These are phyloP conservation scores for Rhinocladiella mackenziei DNA, from an alignment of 2,329 filamentous ascomycete species.

Conservation along the genomic window DNA sequence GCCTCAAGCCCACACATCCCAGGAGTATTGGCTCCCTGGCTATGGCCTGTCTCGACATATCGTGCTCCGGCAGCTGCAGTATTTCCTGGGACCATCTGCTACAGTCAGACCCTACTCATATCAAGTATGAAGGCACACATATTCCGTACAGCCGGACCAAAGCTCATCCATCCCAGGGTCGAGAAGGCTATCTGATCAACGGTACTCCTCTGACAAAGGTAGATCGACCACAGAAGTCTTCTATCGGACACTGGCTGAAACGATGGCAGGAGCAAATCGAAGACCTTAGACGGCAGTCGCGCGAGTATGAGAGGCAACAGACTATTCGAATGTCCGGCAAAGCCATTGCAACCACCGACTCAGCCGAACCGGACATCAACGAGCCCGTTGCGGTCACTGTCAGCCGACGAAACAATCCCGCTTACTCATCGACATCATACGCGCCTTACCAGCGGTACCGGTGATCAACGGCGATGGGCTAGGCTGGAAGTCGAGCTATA, in stretches of 20 bases:
- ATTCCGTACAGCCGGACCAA: background rate
- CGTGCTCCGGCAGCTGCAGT: slow-evolving; percentile 47
- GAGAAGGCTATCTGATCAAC: slow-evolving; percentile 48
- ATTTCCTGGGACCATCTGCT: slow-evolving; percentile 46
- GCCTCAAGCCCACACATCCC: slow-evolving; percentile 21
- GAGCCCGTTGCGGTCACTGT: slow-evolving; percentile 24
- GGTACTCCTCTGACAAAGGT: slow-evolving; percentile 47
- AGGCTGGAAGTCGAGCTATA: background rate
- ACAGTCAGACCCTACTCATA: slow-evolving; percentile 47
- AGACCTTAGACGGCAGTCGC: slow-evolving; percentile 45
- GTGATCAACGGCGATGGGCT: slow-evolving; percentile 4
- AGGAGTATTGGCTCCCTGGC: slow-evolving; percentile 49
- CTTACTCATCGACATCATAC: slow-evolving; percentile 15
- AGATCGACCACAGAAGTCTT: slow-evolving; percentile 14
- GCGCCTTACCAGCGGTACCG: slow-evolving; percentile 17
- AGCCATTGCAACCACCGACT: slow-evolving; percentile 12
- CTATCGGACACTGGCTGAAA: slow-evolving; percentile 1
- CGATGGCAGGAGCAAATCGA: slow-evolving; percentile 47
- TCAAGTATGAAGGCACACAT: slow-evolving; percentile 37
- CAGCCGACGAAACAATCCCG: slow-evolving; percentile 17
- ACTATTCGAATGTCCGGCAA: slow-evolving; percentile 40
- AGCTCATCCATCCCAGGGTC: slow-evolving; percentile 36
- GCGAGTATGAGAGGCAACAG: slow-evolving; percentile 47
- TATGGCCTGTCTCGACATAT: slow-evolving; percentile 49
- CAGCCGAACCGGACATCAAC: slow-evolving; percentile 28